A percentile compares a stretch with the other conserved stretches of the same genome.
phyloP scores from a whole-genome alignment of 2,329 filamentous ascomycete species.

The Penicillium italicum region DNA sequence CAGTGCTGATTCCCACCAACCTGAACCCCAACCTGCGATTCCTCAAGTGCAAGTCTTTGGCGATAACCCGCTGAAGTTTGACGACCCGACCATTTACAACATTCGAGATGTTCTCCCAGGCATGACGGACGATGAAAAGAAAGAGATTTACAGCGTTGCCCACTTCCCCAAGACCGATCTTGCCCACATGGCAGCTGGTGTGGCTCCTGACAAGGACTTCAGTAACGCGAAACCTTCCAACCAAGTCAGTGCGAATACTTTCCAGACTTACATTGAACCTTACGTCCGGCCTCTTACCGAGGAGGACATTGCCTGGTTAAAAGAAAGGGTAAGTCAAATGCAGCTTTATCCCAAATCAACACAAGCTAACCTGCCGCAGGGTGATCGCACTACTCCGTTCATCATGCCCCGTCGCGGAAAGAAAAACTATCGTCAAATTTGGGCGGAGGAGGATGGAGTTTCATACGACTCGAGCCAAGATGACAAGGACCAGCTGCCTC shows the following conservation, averaged over 20 bases:
- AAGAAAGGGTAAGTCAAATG: conserved; percentile 62
- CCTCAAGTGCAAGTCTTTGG: conserved; percentile 84
- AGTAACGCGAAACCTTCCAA: conserved; percentile 89
- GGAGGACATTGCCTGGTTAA: conserved; percentile 88
- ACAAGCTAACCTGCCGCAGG: conserved; percentile 39
- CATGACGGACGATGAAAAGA: conserved; percentile 82
- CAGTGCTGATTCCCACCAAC: conserved; percentile 57
- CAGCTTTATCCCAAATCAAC: not conserved
- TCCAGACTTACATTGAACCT: conserved; percentile 86
- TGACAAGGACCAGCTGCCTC: conserved; percentile 62
- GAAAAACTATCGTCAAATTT: conserved; percentile 81
- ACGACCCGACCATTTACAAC: conserved; percentile 90
- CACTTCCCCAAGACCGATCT: conserved; percentile 78
- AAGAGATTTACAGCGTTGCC: conserved; percentile 82
- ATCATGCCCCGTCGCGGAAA: conserved; percentile 80
- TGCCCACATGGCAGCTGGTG: conserved; percentile 78
- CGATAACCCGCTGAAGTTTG: conserved; percentile 83
- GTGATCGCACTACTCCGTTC: conserved; percentile 79
- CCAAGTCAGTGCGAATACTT: conserved; percentile 90
- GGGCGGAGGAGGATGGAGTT: conserved; percentile 89
- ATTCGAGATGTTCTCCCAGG: conserved; percentile 70
- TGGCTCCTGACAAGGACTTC: conserved; percentile 90
- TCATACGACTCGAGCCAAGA: conserved; percentile 64
- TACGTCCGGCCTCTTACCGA: conserved; percentile 87
- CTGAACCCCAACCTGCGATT: conserved; percentile 57